Evolutionary conservation across 176 grass and related monocot genomes (phyloP).

Genomic region (Leersia perrieri): DNA sequence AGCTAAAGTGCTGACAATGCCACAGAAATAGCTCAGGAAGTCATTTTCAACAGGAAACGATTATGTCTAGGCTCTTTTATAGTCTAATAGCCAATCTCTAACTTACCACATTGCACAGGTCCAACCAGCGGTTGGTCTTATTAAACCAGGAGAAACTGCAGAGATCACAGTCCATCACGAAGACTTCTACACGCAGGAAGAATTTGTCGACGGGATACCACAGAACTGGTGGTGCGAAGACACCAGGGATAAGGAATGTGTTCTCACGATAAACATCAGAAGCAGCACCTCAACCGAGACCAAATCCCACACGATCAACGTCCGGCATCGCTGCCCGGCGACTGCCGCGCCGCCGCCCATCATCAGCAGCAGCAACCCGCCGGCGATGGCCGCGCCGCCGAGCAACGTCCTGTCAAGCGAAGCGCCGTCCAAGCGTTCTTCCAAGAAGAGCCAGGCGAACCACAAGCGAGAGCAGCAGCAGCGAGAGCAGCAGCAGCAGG

Average conservation of each 20-base stretch:
- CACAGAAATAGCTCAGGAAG: no score
- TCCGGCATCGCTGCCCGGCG: conserved; percentile 61
- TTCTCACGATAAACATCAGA: conserved; percentile 58
- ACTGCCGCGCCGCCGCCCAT: conserved; percentile 29
- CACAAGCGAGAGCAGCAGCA: conserved; percentile 35
- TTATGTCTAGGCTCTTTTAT: no score
- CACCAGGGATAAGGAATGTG: conserved; percentile 70
- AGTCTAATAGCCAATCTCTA: not conserved
- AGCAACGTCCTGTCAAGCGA: conserved; percentile 36
- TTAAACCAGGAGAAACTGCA: conserved; percentile 68
- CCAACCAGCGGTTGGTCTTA: conserved; percentile 63
- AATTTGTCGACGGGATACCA: conserved; percentile 84
- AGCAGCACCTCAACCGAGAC: conserved; percentile 64
- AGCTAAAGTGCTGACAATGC: not conserved
- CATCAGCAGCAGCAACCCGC: conserved; percentile 35
- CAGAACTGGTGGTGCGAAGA: conserved; percentile 92
- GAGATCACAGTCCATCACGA: conserved; percentile 83
- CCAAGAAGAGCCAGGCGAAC: conserved; percentile 53
- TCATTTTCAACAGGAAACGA: no score
- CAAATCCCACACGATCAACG: conserved; percentile 57
- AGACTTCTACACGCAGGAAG: conserved; percentile 82
- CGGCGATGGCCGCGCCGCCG: not conserved
- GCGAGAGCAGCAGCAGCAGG: conserved; percentile 36
- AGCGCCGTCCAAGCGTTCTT: conserved; percentile 44
- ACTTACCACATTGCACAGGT: conserved; percentile 45